Evolutionary conservation across 176 grass and related monocot species (phyloP), one percentile per base, ranked within the genome.

Genomic region (Juncus inflexus): DNA sequence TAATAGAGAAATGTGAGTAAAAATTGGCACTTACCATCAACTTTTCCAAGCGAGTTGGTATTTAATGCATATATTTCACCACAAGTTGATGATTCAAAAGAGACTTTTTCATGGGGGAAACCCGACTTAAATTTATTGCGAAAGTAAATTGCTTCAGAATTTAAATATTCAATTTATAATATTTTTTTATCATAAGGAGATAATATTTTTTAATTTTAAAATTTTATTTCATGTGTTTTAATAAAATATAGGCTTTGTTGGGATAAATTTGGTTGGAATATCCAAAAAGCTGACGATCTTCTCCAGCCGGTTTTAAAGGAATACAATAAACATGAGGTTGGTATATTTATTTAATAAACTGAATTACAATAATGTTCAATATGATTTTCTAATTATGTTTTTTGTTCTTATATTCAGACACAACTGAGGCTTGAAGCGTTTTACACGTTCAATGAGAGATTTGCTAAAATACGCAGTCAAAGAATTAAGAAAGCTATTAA

Each of bases 361-460:
- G 39, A 49, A 66, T 42, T 52, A 73, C 40, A 66, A 47, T 49
- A 38, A 54, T 66, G 39, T 19, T 11, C 53, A 70, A 47, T 62
- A 49, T 72, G 15, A 77, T 41, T 58, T 57, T 15, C 60, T 79
- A 52, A 61, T 66, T 73, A 69, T 65, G 54, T 79, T 86, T 74
- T 75, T 28, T 28, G 19, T 28, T 64, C 35, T 77, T 47, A 43
- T 55, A 71, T 90, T 58, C 82, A 97, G 92, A 91, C 92, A 63
- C 92, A 97, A 72, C 45, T 97, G 64, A 76, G 85, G 54, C 70
- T 97, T 64, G 92, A 97, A 36, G 80, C 92, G 47, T 97, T 97
- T 83, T 97, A 91, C 77, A 83, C 85, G 52, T 97, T 91, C 80
- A 97, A 97, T 3, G 92, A 97, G 84, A 89, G 87, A 76, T 97